phyloP scores from a whole-genome alignment of 148 eudicot species.

The Vaccinium vitisidaea region DNA sequence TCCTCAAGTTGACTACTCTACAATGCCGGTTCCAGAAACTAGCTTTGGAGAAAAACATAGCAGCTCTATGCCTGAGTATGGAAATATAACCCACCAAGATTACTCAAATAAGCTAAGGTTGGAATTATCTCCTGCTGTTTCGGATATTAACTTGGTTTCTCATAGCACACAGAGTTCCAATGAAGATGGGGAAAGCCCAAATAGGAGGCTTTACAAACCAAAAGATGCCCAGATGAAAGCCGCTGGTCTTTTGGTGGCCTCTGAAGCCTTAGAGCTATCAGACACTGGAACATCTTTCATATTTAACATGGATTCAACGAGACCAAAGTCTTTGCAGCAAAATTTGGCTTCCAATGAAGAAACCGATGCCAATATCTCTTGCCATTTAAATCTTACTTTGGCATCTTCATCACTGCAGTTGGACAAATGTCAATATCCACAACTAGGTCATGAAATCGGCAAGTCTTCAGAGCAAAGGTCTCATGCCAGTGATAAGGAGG shows the following conservation, averaged over 20 bases:
- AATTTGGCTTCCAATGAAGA: slow-evolving; percentile 47
- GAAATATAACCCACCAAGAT: slow-evolving; percentile 55
- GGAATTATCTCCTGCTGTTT: slow-evolving; percentile 73
- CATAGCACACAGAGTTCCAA: slow-evolving; percentile 82
- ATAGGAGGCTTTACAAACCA: slow-evolving; percentile 38
- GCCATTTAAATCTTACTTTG: slow-evolving; percentile 76
- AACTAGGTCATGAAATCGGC: slow-evolving; percentile 34
- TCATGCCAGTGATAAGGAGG: slow-evolving; percentile 23
- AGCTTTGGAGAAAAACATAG: slow-evolving; percentile 43
- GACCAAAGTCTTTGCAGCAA: slow-evolving; percentile 42
- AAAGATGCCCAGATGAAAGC: slow-evolving; percentile 46
- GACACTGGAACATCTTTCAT: slow-evolving; percentile 59
- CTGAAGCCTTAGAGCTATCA: slow-evolving; percentile 59
- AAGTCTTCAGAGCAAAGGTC: slow-evolving; percentile 31
- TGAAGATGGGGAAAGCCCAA: slow-evolving; percentile 67
- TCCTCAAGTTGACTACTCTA: slow-evolving; percentile 45
- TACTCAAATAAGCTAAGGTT: slow-evolving; percentile 61
- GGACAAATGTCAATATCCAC: slow-evolving; percentile 40
- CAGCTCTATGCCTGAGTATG: slow-evolving; percentile 48
- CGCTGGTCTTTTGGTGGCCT: slow-evolving; percentile 35
- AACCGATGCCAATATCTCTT: slow-evolving; percentile 55
- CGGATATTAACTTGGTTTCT: slow-evolving; percentile 71
- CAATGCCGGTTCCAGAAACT: slow-evolving; percentile 41
- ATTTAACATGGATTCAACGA: slow-evolving; percentile 55
- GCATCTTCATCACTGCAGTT: slow-evolving; percentile 64